Conservation (phyloP, 371 early-diverging fungal genomes). For the Actinomucor elegans region DNA sequence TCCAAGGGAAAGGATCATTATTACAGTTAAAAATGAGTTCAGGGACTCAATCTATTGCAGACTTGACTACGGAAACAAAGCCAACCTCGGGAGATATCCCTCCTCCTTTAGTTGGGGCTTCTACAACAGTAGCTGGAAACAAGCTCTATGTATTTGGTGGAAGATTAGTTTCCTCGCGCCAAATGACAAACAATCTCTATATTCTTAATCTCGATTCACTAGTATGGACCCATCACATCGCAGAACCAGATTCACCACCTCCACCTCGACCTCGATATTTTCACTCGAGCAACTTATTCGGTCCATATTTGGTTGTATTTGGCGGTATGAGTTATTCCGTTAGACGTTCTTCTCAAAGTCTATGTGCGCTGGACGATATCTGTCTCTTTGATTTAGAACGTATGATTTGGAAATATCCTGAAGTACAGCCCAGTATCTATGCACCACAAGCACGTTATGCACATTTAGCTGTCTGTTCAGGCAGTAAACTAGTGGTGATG, state of each 20-base stretch:
- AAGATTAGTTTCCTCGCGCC: constrained; percentile 62
- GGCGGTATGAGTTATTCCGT: constrained; percentile 62
- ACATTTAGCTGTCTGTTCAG: constrained; percentile 55
- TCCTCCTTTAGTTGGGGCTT: constrained; percentile 73
- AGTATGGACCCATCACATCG: constrained; percentile 49
- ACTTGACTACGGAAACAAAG: constrained; percentile 68
- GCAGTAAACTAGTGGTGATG: constrained; percentile 58
- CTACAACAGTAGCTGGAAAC: constrained; percentile 59
- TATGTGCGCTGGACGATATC: constrained; percentile 65
- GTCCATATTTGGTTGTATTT: constrained; percentile 56
- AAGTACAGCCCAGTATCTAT: constrained; percentile 40
- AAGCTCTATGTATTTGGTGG: constrained; percentile 73
- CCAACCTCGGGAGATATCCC: constrained; percentile 64
- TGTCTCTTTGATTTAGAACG: constrained; percentile 59
- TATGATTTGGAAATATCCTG: constrained; percentile 58
- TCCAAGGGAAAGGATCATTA: too few species aligned
- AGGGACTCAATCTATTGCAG: constrained; percentile 63
- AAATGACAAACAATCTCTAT: constrained; percentile 70
- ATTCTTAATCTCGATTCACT: constrained; percentile 60
- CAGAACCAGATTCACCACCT: constrained; percentile 30
- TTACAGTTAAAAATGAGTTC: background rate
- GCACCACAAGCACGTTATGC: constrained; percentile 72
- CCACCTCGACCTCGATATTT: constrained; percentile 67
- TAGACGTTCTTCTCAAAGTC: constrained; percentile 22
- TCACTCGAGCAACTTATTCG: constrained; percentile 72